Percentiles rank a stretch among this genome's conserved stretches.
phyloP scores from a whole-genome alignment of 257 asterid genomes.

The Jasminum sambac region DNA sequence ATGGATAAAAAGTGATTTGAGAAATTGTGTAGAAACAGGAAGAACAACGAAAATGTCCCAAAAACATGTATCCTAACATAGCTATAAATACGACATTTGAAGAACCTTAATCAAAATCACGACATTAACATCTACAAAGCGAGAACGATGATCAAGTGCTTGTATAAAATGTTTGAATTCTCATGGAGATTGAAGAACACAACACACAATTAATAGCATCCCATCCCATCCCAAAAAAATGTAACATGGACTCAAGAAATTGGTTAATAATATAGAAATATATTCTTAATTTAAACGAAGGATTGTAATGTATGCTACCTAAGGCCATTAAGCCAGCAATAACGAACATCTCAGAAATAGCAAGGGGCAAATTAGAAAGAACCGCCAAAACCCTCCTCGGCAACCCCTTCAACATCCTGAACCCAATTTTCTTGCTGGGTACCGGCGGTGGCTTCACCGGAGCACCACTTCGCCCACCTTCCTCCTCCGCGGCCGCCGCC shows the following conservation, averaged over 20 bases:
- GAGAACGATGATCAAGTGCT: neutral
- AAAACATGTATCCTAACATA: neutral
- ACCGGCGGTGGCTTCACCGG: slow-evolving; percentile 28
- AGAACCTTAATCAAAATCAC: neutral
- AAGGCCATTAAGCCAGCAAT: slow-evolving; percentile 84
- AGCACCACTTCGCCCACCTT: slow-evolving; percentile 28
- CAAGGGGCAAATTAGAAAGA: slow-evolving; percentile 78
- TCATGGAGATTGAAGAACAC: neutral
- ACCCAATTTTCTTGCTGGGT: slow-evolving; percentile 36
- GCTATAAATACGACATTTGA: neutral
- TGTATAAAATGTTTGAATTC: neutral
- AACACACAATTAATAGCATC: neutral
- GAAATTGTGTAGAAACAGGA: too few relatives aligned
- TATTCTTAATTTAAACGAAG: neutral
- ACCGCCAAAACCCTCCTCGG: slow-evolving; percentile 50
- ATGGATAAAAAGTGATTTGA: too few relatives aligned
- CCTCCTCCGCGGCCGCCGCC: slow-evolving; percentile 20
- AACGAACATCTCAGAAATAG: slow-evolving; percentile 72
- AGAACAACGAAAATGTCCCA: too few relatives aligned
- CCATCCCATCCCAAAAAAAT: neutral
- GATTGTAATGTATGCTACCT: slow-evolving; percentile 42
- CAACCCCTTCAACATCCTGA: slow-evolving; percentile 38
- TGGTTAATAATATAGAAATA: neutral
- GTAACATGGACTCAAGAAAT: neutral
- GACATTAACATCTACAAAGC: neutral